These are phyloP conservation scores for Inga oerstediana DNA, from an alignment of 306 rosid genomes.

Conservation along the genomic window DNA sequence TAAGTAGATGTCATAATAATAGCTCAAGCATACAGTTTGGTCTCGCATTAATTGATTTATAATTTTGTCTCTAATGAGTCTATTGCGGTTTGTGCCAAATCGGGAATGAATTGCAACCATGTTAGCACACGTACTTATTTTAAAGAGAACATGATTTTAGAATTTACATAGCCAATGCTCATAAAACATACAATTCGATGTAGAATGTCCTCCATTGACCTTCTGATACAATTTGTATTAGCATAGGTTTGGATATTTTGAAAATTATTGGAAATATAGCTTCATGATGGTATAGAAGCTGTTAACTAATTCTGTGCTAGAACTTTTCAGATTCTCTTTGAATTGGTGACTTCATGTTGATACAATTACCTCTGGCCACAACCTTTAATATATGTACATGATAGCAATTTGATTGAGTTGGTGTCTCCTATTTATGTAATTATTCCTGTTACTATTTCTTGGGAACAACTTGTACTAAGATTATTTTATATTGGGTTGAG, in stretches of 20 bases:
- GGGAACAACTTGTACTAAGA: constrained; percentile 10
- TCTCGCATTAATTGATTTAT: not conserved
- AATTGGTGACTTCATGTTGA: not conserved
- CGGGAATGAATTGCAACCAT: not conserved
- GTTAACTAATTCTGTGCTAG: not conserved
- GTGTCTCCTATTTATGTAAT: constrained; percentile 15
- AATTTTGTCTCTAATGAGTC: not conserved
- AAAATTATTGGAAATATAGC: not conserved
- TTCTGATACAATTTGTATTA: not conserved
- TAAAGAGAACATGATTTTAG: constrained; percentile 5
- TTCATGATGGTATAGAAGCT: not conserved
- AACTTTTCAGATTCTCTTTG: not conserved
- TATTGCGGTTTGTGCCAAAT: constrained; percentile 15
- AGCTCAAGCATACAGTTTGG: not conserved
- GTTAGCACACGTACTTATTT: not conserved
- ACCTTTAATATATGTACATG: not conserved
- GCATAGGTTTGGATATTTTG: not conserved
- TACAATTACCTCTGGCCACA: not conserved
- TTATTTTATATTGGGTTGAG: constrained; percentile 4
- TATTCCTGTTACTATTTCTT: not conserved
- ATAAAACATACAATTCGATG: not conserved
- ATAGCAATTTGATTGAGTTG: not conserved
- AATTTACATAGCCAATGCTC: constrained; percentile 8
- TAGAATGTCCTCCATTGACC: constrained; percentile 2
- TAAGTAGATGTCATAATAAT: constrained; percentile 50